phyloP scores from a whole-genome alignment of 768 basidiomycete genomes.

The Mycena venus region DNA sequence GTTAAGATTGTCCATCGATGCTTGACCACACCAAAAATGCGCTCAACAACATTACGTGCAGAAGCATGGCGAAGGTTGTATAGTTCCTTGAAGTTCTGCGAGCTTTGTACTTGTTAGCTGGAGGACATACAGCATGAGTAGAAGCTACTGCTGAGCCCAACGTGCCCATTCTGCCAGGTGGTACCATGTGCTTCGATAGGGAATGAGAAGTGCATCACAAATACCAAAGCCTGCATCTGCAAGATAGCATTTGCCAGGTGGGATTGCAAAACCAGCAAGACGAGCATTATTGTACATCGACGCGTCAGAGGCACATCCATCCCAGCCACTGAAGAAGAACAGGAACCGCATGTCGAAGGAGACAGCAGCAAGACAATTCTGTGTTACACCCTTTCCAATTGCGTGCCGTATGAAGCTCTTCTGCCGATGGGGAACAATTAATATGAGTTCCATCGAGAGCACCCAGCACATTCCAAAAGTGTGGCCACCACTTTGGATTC shows the following conservation, averaged over 20 bases:
- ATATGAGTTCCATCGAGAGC: conserved; percentile 37
- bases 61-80: too few relatives aligned
- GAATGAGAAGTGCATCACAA: too few relatives aligned
- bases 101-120: conserved; percentile 37
- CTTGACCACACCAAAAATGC: too few relatives aligned
- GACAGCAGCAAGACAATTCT: conserved; percentile 53
- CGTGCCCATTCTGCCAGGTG: conserved; percentile 53
- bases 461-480: conserved; percentile 47
- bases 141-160: conserved; percentile 28
- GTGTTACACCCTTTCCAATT: conserved; percentile 49
- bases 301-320: too few relatives aligned
- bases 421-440: conserved; percentile 33
- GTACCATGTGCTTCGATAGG: conserved; percentile 52
- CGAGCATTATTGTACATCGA: too few relatives aligned
- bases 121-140: conserved; percentile 12
- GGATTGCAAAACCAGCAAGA: too few relatives aligned
- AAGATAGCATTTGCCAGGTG: too few relatives aligned
- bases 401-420: conserved; percentile 41
- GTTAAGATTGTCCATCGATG: too few relatives aligned
- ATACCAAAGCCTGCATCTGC: too few relatives aligned
- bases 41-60: too few relatives aligned
- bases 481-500: conserved; percentile 45
- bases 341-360: conserved; percentile 49
- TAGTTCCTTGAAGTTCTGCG: too few relatives aligned
- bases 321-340: conserved; percentile 39